A percentile compares a stretch with the other conserved stretches of the same genome.
Evolutionary conservation across 2,329 filamentous ascomycete genomes (phyloP).

Genomic region (Lachnellula suecica): DNA sequence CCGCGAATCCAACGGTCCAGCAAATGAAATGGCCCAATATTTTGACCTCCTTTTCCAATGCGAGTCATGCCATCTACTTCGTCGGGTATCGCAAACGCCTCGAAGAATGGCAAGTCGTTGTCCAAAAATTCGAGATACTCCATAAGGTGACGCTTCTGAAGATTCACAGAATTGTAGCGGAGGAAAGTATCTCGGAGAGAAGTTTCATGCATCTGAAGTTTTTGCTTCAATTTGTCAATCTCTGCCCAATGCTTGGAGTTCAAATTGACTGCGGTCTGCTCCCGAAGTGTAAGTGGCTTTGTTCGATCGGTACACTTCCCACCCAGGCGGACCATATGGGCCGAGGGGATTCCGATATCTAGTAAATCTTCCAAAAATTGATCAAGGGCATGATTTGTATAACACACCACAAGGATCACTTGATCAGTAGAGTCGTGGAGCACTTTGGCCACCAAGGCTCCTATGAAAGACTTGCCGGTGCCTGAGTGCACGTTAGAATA

Average conservation of each 20-base stretch:
- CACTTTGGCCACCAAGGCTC: constrained; percentile 58
- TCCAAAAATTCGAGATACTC: constrained; percentile 52
- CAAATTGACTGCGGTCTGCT: constrained; percentile 38
- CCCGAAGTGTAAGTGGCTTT: constrained; percentile 43
- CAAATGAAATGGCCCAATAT: constrained; percentile 48
- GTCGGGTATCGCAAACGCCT: constrained; percentile 54
- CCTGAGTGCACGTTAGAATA: constrained; percentile 41
- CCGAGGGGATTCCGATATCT: constrained; percentile 51
- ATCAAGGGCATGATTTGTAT: constrained; percentile 67
- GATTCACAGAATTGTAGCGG: constrained; percentile 15
- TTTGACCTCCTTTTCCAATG: constrained; percentile 46
- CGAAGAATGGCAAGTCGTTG: constrained; percentile 49
- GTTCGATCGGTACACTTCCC: constrained; percentile 55
- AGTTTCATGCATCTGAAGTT: constrained; percentile 33
- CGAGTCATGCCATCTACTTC: constrained; percentile 42
- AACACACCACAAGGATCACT: constrained; percentile 63
- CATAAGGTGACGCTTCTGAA: constrained; percentile 32
- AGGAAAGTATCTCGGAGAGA: constrained; percentile 22
- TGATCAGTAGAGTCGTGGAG: constrained; percentile 49
- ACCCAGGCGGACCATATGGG: constrained; percentile 61
- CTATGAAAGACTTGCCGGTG: constrained; percentile 75
- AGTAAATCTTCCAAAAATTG: constrained; percentile 66
- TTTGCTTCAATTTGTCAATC: constrained; percentile 41
- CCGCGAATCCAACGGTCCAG: constrained; percentile 52
- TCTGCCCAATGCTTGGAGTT: constrained; percentile 36